Evolutionary conservation across 805 yeast species (phyloP).

Genomic region (Komagataella kurtzmanii): DNA sequence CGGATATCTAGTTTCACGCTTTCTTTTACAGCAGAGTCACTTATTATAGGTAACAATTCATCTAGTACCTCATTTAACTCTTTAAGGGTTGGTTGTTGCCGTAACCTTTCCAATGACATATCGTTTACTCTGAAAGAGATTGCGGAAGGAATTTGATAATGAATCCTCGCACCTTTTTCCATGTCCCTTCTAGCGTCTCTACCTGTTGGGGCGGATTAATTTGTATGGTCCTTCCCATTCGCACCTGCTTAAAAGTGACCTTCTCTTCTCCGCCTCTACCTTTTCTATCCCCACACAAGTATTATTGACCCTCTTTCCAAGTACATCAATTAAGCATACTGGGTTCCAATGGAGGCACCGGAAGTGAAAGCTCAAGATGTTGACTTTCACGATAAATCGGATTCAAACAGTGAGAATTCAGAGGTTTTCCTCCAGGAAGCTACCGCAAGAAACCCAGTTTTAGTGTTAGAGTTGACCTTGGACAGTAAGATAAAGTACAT

Average conservation of each 20-base stretch:
- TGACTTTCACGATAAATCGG: background rate
- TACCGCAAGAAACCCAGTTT: conserved; percentile 36
- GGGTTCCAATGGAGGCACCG: background rate
- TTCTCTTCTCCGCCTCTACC: background rate
- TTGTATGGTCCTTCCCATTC: background rate
- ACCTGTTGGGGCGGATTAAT: background rate
- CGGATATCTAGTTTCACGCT: background rate
- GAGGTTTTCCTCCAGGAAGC: background rate
- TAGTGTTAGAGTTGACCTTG: conserved; percentile 74
- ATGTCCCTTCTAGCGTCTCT: background rate
- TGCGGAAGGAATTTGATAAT: background rate
- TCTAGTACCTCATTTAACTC: background rate
- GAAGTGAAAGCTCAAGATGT: background rate
- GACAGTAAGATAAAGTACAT: conserved; percentile 68
- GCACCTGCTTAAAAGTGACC: background rate
- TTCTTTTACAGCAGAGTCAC: background rate
- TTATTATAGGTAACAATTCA: background rate
- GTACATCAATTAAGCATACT: background rate
- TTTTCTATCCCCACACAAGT: background rate
- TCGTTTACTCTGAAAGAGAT: background rate
- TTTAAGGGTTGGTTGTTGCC: background rate
- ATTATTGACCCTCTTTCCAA: no score
- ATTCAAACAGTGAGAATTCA: background rate
- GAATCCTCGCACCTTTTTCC: background rate
- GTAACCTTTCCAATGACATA: background rate